Evolutionary conservation across 2,329 filamentous ascomycete species (phyloP), one percentile per base, ranked within the genome.

Genomic region (Colletotrichum tropicale): DNA sequence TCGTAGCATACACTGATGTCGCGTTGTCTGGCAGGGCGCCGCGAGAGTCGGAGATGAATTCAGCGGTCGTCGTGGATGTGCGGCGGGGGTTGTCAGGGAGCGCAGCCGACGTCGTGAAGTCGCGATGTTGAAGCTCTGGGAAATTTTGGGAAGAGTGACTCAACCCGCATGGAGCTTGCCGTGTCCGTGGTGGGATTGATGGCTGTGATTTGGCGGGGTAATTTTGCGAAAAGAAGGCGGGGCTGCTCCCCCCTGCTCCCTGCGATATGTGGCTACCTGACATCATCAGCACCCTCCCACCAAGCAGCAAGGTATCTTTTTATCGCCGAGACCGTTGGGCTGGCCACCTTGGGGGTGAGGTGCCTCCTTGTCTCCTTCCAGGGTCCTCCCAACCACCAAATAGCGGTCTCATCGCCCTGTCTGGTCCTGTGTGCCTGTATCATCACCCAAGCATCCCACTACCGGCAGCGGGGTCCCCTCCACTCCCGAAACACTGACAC

Each of bases 191-290:
- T 68, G 34, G 38, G 13, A 67, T 70, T 74, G 71, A 70, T 65
- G n/a, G 32, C 64, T 68, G 38, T 75, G 73, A 65, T 75, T 75
- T 75, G 73, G 73, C 73, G 73, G 73, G 73, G 73, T 75, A 73
- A 34, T 48, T 56, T 52, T 66, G 36, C 70, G 66, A 28, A 55
- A 34, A 48, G 36, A 69, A n/a, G 55, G 56, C 65, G 48, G 71
- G 66, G 66, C 30, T 12, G 58, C 24, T 10, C 16, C 30, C 65
- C 24, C 5, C 58, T 28, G 26, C 30, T 38, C 18, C 28, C 28
- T 36, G 26, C 52, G 62, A 67, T 75, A 75, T 12, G 62, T n/a
- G 36, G 38, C 61, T 75, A 75, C 72, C n/a, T 61, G 9, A 58
- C 26, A 60, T 48, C 24, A 55, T 61, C 5, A 36, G 13, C 10